A percentile compares a stretch with the other conserved stretches of the same genome.
phyloP scores from a whole-genome alignment of 306 rosid genomes.

The Purshia tridentata region DNA sequence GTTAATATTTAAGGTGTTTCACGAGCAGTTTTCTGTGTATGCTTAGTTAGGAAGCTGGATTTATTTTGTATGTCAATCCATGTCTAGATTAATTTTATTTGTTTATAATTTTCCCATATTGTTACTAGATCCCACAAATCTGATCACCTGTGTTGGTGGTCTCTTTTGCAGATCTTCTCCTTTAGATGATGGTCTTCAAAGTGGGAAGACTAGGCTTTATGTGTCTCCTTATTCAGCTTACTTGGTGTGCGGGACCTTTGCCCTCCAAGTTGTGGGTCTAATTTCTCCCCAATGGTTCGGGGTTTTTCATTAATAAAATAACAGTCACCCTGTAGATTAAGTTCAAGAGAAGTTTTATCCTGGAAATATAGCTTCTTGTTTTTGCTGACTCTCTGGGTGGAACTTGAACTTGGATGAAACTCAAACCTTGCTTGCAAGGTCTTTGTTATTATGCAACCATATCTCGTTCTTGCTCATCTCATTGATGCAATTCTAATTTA shows the following conservation, averaged over 20 bases:
- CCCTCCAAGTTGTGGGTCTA: not conserved
- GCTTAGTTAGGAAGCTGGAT: not conserved
- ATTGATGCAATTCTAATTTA: conserved; percentile 6
- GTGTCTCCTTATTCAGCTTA: conserved; percentile 6
- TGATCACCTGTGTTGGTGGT: conserved; percentile 25
- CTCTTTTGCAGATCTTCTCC: conserved; percentile 21
- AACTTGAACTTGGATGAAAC: not conserved
- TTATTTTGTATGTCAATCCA: not conserved
- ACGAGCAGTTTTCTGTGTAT: not conserved
- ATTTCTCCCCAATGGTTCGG: not conserved
- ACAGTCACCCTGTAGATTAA: not conserved
- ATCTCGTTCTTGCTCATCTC: not conserved
- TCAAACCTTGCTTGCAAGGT: not conserved
- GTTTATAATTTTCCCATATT: not conserved
- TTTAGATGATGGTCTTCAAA: conserved; percentile 18
- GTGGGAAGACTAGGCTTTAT: conserved; percentile 1
- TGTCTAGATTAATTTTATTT: conserved; percentile 7
- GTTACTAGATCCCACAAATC: conserved; percentile 11
- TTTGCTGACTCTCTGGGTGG: not conserved
- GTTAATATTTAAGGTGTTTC: not conserved
- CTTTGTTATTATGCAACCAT: not conserved
- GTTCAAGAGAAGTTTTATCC: not conserved
- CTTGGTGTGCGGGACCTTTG: conserved; percentile 15
- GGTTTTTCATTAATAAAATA: not conserved
- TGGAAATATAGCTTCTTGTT: conserved; percentile 24